Evolutionary conservation across 495 filamentous ascomycete species (phyloP).

Genomic region (Penicillium tannophilum): DNA sequence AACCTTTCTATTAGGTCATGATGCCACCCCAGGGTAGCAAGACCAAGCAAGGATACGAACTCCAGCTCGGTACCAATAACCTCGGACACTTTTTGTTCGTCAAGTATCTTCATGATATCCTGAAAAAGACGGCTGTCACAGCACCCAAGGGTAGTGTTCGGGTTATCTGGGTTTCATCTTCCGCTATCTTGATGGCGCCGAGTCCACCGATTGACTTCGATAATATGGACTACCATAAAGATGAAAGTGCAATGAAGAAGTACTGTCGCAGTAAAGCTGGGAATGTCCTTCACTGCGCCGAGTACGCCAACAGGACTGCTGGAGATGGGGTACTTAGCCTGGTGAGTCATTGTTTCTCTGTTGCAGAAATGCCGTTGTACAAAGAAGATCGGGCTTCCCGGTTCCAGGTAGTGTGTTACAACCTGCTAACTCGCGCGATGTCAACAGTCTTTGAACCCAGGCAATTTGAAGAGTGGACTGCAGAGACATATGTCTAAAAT

Average conservation of each 20-base stretch:
- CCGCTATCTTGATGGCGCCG: neutral
- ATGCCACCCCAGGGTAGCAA: constrained; percentile 2
- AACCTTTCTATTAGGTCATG: neutral
- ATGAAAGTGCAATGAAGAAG: neutral
- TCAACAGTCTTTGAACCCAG: constrained; percentile 2
- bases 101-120: neutral
- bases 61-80: constrained; percentile 8
- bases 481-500: constrained; percentile 5
- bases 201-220: neutral
- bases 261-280: constrained; percentile 5
- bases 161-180: constrained; percentile 5
- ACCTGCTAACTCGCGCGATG: neutral
- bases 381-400: too few species aligned
- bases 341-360: neutral
- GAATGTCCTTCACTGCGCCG: neutral
- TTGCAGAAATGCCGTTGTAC: neutral
- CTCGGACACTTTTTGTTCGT: constrained; percentile 8
- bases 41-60: constrained; percentile 5
- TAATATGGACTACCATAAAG: neutral
- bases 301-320: constrained; percentile 3
- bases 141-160: constrained; percentile 3
- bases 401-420: neutral
- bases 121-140: neutral
- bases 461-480: constrained; percentile 5
- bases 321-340: constrained; percentile 2